Base-by-base conservation (phyloP, 2,329 filamentous ascomycete species). In the Colletotrichum paranaense region DNA sequence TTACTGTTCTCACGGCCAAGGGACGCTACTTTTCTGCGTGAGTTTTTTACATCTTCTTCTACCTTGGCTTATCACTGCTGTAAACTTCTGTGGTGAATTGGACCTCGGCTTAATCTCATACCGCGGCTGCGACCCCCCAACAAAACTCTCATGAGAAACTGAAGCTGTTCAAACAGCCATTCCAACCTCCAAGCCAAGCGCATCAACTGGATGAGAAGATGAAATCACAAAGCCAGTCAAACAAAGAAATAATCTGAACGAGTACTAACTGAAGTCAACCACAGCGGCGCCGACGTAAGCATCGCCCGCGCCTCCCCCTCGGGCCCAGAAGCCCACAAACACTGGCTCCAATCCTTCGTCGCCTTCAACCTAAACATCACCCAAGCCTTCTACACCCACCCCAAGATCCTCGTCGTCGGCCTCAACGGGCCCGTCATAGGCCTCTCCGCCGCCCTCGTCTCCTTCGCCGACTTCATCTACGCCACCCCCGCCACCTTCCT, bases 351-450 rank as follows among this genome's bases (percentile, higher is more conserved):
- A 64, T 86, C 81, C 79, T 97, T 98, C 83, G 93, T 94, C 12
- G 87, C 92, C 77, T 93, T 93, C 87, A 98, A 98, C 87, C 90
- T 98, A 69, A 94, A 97, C 88, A 90, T 94, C 78, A 97, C 95
- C 2, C 92, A 94, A 78, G 92, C 95, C 78, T 98, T 98, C 86
- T 95, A 97, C 86, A 92, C 92, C 16, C 97, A 98, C 84, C 94
- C 95, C 78, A 98, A 98, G 86, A 93, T 98, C 83, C 93, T 98
- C 28, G 90, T 98, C 73, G 92, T 92, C 0, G 97, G 94, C 0
- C 92, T 98, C 76, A 98, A 98, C 84, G 97, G 96, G 3, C 97
- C 97, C 6, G 95, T 92, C 12, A 89, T 99, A 66, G 97, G 97
- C 6, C 92, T 98, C 38, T 94, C 93, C 2, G 97, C 96, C 1